These are phyloP conservation scores for Aureobasidium sp. DNA, from an alignment of 2,329 filamentous ascomycete species.

Conservation along the genomic window DNA sequence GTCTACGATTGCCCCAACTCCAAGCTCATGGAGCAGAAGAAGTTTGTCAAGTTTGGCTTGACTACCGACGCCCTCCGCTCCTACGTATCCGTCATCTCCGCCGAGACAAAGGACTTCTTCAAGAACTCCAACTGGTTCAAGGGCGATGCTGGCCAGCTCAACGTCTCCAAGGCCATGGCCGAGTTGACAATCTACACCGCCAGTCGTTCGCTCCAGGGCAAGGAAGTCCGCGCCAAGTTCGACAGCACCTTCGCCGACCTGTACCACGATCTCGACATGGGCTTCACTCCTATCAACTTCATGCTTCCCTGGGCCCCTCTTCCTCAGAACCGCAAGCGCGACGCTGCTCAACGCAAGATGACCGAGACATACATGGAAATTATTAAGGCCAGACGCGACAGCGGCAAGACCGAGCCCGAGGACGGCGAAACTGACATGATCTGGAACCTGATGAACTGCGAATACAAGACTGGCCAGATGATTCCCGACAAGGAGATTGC, in stretches of 20 bases:
- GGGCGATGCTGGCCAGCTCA: slow-evolving; percentile 56
- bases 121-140: slow-evolving; percentile 53
- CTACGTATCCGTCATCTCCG: slow-evolving; percentile 70
- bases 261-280: slow-evolving; percentile 85
- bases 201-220: slow-evolving; percentile 74
- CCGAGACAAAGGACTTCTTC: slow-evolving; percentile 66
- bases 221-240: slow-evolving; percentile 71
- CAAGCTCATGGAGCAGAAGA: slow-evolving; percentile 95
- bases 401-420: slow-evolving; percentile 32
- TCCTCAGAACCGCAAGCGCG: slow-evolving; percentile 77
- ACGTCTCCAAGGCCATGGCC: slow-evolving; percentile 68
- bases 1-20: slow-evolving; percentile 87
- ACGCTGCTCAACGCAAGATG: slow-evolving; percentile 72
- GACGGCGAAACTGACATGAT: slow-evolving; percentile 61
- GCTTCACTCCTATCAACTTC: slow-evolving; percentile 84
- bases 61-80: slow-evolving; percentile 65
- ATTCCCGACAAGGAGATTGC: slow-evolving; percentile 78
- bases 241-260: slow-evolving; percentile 71
- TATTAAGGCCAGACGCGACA: slow-evolving; percentile 59
- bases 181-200: slow-evolving; percentile 88
- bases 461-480: slow-evolving; percentile 71
- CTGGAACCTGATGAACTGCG: slow-evolving; percentile 78
- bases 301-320: slow-evolving; percentile 81
- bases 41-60: slow-evolving; percentile 78
- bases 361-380: slow-evolving; percentile 75